Percentiles rank a stretch among this genome's conserved stretches.
These are phyloP conservation scores for Camelina sativa DNA, from an alignment of 345 rosid species.

Conservation along the genomic window DNA sequence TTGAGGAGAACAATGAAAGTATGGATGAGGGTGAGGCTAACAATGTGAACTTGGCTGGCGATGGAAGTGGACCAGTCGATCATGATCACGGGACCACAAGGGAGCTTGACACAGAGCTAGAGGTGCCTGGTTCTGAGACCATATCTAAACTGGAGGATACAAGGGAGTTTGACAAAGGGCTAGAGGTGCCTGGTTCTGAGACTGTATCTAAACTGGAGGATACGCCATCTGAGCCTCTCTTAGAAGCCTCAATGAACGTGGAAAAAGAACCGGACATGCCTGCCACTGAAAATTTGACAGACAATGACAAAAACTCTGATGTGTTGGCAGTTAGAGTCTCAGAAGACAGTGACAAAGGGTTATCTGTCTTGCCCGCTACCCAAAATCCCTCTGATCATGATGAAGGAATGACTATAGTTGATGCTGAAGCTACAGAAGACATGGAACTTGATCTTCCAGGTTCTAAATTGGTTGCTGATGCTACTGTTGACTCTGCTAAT, in stretches of 20 bases:
- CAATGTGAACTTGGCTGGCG: constrained; percentile 24
- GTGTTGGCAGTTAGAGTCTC: constrained; percentile 38
- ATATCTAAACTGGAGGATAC: constrained; percentile 19
- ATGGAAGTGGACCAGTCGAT: constrained; percentile 25
- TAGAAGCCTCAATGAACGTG: constrained; percentile 25
- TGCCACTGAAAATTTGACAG: constrained; percentile 25
- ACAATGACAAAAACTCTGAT: constrained; percentile 37
- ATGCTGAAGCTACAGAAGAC: constrained; percentile 35
- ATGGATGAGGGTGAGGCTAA: constrained; percentile 21
- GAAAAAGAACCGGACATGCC: constrained; percentile 32
- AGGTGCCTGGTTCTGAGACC: constrained; percentile 38
- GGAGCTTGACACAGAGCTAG: constrained; percentile 24
- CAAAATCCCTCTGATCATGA: constrained; percentile 35
- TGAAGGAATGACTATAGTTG: constrained; percentile 31
- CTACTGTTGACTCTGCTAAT: constrained; percentile 24
- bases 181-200: too few relatives aligned
- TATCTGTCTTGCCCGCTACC: constrained; percentile 33
- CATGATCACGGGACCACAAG: constrained; percentile 20
- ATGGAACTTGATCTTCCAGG: constrained; percentile 37
- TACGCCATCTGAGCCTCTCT: constrained; percentile 27
- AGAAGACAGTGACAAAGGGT: constrained; percentile 22
- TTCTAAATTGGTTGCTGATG: constrained; percentile 35
- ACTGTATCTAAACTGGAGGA: too few relatives aligned
- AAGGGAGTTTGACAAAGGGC: too few relatives aligned
- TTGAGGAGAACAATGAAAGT: constrained; percentile 27